A percentile compares a stretch with the other conserved stretches of the same genome.
These are phyloP conservation scores for Bremia lactucae DNA, from an alignment of 352 stramenopile genomes.

Conservation along the genomic window DNA sequence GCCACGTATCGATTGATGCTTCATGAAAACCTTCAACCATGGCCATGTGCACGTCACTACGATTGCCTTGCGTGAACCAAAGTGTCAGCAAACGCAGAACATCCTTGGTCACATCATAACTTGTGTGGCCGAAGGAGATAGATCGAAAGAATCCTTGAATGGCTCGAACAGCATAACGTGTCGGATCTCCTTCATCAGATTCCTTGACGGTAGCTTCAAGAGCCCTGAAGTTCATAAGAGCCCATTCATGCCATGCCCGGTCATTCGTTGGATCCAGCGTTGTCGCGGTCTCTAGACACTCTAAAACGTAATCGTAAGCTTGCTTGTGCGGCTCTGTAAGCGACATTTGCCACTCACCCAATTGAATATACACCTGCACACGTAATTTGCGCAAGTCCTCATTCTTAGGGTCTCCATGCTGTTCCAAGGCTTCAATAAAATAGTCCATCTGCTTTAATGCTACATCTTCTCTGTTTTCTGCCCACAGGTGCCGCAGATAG, in stretches of 20 bases:
- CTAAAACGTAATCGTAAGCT: conserved; percentile 64
- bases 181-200: conserved; percentile 33
- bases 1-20: conserved; percentile 96
- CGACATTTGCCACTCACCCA: conserved; percentile 81
- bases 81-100: conserved; percentile 97
- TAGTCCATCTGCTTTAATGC: conserved; percentile 75
- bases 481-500: conserved; percentile 75
- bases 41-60: conserved; percentile 76
- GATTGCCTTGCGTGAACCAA: conserved; percentile 96
- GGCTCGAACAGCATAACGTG: conserved; percentile 84
- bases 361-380: conserved; percentile 81
- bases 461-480: conserved; percentile 72
- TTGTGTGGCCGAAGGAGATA: conserved; percentile 92
- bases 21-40: conserved; percentile 86
- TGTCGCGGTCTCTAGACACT: conserved; percentile 74
- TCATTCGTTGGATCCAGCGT: conserved; percentile 87
- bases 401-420: conserved; percentile 41
- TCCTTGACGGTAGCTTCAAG: conserved; percentile 57
- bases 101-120: conserved; percentile 92
- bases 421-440: conserved; percentile 76
- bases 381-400: conserved; percentile 66
- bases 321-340: conserved; percentile 65
- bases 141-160: conserved; percentile 97
- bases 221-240: conserved; percentile 93
- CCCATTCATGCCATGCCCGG: conserved; percentile 97